Evolutionary conservation across 208 protist species (phyloP).

Genomic region (Leishmania lainsoni): DNA sequence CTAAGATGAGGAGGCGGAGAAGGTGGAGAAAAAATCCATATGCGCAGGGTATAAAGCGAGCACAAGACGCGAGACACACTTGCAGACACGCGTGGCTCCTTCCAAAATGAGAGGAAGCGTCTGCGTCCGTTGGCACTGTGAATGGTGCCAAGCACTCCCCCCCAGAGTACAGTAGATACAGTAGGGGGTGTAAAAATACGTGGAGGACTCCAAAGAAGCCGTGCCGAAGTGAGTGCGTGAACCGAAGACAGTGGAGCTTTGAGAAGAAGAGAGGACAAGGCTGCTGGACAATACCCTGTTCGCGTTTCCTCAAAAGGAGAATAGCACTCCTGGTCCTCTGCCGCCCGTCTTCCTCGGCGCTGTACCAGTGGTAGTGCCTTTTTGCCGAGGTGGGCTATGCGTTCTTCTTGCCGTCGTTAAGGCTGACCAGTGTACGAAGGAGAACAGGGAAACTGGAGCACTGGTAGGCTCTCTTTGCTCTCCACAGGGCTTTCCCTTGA

Average conservation of each 20-base stretch:
- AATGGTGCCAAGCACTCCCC: neutral
- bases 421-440: neutral
- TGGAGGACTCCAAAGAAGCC: neutral
- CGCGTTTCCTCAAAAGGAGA: neutral
- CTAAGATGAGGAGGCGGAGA: no score
- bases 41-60: neutral
- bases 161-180: no score
- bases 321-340: neutral
- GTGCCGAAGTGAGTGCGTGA: neutral
- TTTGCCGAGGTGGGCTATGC: neutral
- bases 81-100: neutral
- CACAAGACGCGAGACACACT: neutral
- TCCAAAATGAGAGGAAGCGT: neutral
- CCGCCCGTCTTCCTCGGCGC: neutral
- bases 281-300: neutral
- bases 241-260: neutral
- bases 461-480: no score
- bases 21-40: no score
- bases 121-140: neutral
- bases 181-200: neutral
- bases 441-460: neutral
- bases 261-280: neutral
- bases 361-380: neutral
- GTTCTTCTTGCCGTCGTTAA: neutral
- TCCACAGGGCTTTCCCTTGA: neutral